Evolutionary conservation across 1,284 basidiomycete species (phyloP).

Genomic region (Irpex sp.): DNA sequence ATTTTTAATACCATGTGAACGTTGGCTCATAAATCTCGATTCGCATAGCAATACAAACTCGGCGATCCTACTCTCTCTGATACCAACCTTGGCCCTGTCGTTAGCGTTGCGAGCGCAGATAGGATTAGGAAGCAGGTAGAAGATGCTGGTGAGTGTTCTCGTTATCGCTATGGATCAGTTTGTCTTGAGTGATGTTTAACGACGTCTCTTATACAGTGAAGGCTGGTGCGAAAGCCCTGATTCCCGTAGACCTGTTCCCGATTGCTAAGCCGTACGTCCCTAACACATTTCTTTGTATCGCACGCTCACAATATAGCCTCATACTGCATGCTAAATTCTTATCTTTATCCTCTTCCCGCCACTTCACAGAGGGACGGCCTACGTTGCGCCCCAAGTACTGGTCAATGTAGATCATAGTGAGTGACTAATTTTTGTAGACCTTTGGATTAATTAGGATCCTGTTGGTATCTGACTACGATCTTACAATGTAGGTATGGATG

Average conservation of each 20-base stretch:
- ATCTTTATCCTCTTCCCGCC: neutral
- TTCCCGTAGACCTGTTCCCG: constrained; percentile 80
- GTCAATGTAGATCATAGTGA: constrained; percentile 88
- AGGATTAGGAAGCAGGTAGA: constrained; percentile 88
- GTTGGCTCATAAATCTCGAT: neutral
- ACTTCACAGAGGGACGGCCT: constrained; percentile 74
- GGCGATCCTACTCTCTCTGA: constrained; percentile 85
- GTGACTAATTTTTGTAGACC: constrained; percentile 33
- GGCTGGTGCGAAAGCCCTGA: constrained; percentile 81
- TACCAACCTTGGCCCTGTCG: constrained; percentile 91
- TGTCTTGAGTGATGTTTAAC: neutral
- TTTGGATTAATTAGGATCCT: no score
- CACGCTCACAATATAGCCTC: no score
- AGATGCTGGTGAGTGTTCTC: constrained; percentile 72
- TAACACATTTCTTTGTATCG: no score
- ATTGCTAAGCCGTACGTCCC: constrained; percentile 68
- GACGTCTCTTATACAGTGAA: constrained; percentile 53
- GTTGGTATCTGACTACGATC: neutral
- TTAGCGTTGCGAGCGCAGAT: constrained; percentile 87
- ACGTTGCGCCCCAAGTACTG: constrained; percentile 91
- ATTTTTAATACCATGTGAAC: neutral
- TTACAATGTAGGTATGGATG: constrained; percentile 77
- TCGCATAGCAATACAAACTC: constrained; percentile 75
- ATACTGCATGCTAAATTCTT: constrained; percentile 11
- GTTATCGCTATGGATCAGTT: neutral